Conservation (phyloP, 169 alveolate species). For the Blepharisma undulans region DNA sequence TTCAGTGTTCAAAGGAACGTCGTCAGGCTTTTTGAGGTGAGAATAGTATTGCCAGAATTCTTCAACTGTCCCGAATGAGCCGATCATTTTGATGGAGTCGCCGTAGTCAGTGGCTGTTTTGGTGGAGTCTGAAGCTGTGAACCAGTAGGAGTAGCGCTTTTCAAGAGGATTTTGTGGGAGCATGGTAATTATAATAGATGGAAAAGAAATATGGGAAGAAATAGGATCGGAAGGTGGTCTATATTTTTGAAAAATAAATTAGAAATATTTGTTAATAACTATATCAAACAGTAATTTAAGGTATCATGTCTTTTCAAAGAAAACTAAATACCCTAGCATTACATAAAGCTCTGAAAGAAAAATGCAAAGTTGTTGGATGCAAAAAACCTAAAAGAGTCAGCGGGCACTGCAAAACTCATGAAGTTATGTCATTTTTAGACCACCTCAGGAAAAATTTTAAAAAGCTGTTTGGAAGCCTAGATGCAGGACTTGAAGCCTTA, state of each 20-base stretch:
- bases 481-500: not conserved
- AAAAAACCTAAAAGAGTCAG: not conserved
- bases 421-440: not conserved
- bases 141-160: constrained; percentile 31
- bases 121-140: constrained; percentile 3
- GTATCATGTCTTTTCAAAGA: not conserved
- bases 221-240: not conserved
- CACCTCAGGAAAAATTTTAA: not conserved
- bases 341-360: not conserved
- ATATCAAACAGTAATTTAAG: not conserved
- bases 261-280: too few species aligned
- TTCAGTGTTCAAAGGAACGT: constrained; percentile 64
- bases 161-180: constrained; percentile 26
- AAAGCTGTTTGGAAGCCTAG: not conserved
- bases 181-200: not conserved
- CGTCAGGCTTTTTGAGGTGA: constrained; percentile 70
- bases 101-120: constrained; percentile 43
- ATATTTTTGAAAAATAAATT: too few species aligned
- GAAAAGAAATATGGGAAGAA: not conserved
- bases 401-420: not conserved
- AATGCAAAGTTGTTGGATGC: not conserved
- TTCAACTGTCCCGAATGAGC: constrained; percentile 64
- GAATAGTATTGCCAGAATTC: constrained; percentile 78
- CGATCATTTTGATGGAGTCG: constrained; percentile 58
- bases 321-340: not conserved